Evolutionary conservation across 257 asterid genomes (phyloP).

Genomic region (Orobanche coerulescens): DNA sequence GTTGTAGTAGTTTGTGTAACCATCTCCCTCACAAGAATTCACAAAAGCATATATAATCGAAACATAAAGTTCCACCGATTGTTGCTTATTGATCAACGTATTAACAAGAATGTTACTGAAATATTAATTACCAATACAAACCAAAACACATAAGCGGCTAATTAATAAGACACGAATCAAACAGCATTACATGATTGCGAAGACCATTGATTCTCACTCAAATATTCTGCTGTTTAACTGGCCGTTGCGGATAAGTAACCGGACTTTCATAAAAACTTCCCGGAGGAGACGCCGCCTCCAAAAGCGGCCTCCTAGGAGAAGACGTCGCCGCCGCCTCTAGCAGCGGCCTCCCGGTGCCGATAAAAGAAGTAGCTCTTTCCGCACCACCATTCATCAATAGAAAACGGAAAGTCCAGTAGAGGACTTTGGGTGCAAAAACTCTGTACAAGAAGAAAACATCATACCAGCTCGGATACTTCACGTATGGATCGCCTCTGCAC

Average conservation of each 20-base stretch:
- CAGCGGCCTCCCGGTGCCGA: conserved; percentile 71
- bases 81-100: neutral
- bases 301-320: conserved; percentile 23
- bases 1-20: too few relatives aligned
- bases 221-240: conserved; percentile 29
- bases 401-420: conserved; percentile 65
- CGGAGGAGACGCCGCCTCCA: conserved; percentile 25
- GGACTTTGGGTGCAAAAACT: conserved; percentile 74
- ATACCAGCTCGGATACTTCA: conserved; percentile 86
- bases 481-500: conserved; percentile 72
- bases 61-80: neutral
- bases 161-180: neutral
- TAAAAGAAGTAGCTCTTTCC: conserved; percentile 56
- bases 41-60: neutral
- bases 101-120: neutral
- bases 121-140: neutral
- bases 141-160: neutral
- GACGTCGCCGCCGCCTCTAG: conserved; percentile 28
- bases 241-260: neutral
- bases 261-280: conserved; percentile 19
- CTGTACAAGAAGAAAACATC: conserved; percentile 62
- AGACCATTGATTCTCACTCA: conserved; percentile 21
- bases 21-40: too few relatives aligned
- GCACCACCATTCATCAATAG: conserved; percentile 40
- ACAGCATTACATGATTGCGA: neutral